Evolutionary conservation across 1,139 yeast species (phyloP), one percentile per base, ranked within the genome.

Genomic region (Yamadazyma sp.): DNA sequence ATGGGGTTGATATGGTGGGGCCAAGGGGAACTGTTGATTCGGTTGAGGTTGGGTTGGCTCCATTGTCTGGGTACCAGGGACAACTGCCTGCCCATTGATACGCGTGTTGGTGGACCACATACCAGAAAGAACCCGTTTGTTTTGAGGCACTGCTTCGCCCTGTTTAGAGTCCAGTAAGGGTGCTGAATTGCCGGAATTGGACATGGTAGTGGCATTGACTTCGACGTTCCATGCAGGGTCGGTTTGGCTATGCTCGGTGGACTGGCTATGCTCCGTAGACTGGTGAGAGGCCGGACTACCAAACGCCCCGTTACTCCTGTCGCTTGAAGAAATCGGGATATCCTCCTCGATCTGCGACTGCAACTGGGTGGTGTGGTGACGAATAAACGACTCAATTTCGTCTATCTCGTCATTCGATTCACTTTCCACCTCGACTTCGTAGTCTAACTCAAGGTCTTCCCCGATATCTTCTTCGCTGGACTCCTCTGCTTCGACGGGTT

Each of bases 371-470:
- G 64, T 53, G 40, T 65, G 70, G 29, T 45, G 52, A 9, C 55
- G 46, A 29, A 65, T 65, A 16, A 56, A 54, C 6, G 60, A 53
- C 43, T 64, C 66, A 25, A 65, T 61, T 28, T 64, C 70, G 31
- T 59, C 60, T 14, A 62, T 46, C 0, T 61, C 47, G 26, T 18
- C 25, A 8, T 14, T 14, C n/a, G 8, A 31, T 3, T 26, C 21
- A 15, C 15, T 27, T 8, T 33, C 35, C 4, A 21, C 27, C 7
- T 18, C 36, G 11, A 28, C 34, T 10, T 30, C 37, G 13, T 39
- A 35, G 18, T 31, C 37, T 12, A 34, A 12, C 29, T 32, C 39
- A 10, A 34, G 32, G 10, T 31, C 34, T 15, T 37, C 35, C 14
- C 28, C 12, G 9, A 12, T 6, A 8, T 38, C 40, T 6, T 39